These are phyloP conservation scores for Cercospora zeina DNA, from an alignment of 2,329 filamentous ascomycete genomes.

Conservation along the genomic window DNA sequence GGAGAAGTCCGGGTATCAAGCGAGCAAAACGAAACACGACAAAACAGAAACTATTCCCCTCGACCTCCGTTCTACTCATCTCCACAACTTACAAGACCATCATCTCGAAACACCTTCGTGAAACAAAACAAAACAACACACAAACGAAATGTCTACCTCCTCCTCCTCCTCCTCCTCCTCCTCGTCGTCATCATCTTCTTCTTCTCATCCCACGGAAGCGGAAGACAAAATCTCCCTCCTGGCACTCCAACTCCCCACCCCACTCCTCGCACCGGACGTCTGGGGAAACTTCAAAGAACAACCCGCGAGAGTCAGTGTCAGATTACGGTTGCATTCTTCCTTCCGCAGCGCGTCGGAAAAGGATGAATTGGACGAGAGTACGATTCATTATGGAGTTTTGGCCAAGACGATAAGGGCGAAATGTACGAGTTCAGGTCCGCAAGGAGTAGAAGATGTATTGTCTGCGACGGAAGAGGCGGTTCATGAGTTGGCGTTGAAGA, in stretches of 20 bases:
- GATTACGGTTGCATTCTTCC: conserved; percentile 55
- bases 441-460: conserved; percentile 33
- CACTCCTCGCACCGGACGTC: conserved; percentile 61
- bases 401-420: conserved; percentile 59
- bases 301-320: conserved; percentile 62
- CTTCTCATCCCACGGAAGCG: no score
- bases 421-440: neutral
- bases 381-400: conserved; percentile 72
- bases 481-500: conserved; percentile 33
- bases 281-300: conserved; percentile 67
- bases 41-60: no score
- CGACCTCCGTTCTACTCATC: no score
- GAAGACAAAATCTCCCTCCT: conserved; percentile 55
- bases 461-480: conserved; percentile 27
- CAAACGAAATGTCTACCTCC: no score
- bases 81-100: no score
- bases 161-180: no score
- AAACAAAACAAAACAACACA: neutral
- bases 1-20: no score
- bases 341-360: conserved; percentile 60
- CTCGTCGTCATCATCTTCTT: neutral
- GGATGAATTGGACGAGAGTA: conserved; percentile 67
- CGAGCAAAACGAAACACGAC: no score
- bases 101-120: no score
- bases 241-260: conserved; percentile 60